A percentile compares a stretch with the other conserved stretches of the same genome.
phyloP scores from a whole-genome alignment of 768 basidiomycete species.

The Brasilioporus rufonigricans region DNA sequence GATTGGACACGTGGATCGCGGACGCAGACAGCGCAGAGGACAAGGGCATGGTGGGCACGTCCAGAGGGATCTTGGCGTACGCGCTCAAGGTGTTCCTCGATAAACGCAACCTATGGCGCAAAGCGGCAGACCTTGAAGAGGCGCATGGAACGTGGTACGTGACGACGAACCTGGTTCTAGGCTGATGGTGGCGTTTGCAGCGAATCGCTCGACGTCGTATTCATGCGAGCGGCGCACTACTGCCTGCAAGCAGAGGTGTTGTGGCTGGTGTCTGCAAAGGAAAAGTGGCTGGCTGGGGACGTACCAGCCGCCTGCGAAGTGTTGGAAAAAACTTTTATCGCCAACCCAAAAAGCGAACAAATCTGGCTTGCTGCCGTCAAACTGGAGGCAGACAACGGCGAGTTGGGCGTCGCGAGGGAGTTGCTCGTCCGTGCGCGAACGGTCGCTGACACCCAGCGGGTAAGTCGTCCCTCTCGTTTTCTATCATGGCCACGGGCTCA shows the following conservation, averaged over 20 bases:
- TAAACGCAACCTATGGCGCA: conserved; percentile 79
- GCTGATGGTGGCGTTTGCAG: conserved; percentile 36
- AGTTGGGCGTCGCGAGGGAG: conserved; percentile 82
- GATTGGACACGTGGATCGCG: conserved; percentile 83
- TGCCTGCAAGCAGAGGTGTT: conserved; percentile 95
- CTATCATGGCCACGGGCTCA: not conserved
- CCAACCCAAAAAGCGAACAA: conserved; percentile 94
- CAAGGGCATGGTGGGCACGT: conserved; percentile 74
- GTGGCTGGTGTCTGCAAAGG: conserved; percentile 98
- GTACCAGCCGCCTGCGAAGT: conserved; percentile 89
- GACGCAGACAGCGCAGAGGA: conserved; percentile 85
- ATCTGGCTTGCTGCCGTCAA: conserved; percentile 99
- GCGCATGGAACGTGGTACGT: conserved; percentile 76
- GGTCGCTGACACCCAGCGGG: conserved; percentile 90
- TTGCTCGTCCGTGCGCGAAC: conserved; percentile 84
- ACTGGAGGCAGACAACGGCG: conserved; percentile 93
- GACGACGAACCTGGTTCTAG: too few species aligned
- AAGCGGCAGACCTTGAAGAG: conserved; percentile 92
- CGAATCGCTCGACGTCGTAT: conserved; percentile 78
- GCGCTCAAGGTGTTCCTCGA: conserved; percentile 91
- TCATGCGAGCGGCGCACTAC: conserved; percentile 79
- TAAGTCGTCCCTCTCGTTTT: too few species aligned
- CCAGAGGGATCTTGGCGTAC: conserved; percentile 87
- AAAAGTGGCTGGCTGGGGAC: conserved; percentile 90
- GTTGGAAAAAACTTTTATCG: conserved; percentile 85